phyloP scores from a whole-genome alignment of 2,329 filamentous ascomycete species.

The Alternaria metachromatica region DNA sequence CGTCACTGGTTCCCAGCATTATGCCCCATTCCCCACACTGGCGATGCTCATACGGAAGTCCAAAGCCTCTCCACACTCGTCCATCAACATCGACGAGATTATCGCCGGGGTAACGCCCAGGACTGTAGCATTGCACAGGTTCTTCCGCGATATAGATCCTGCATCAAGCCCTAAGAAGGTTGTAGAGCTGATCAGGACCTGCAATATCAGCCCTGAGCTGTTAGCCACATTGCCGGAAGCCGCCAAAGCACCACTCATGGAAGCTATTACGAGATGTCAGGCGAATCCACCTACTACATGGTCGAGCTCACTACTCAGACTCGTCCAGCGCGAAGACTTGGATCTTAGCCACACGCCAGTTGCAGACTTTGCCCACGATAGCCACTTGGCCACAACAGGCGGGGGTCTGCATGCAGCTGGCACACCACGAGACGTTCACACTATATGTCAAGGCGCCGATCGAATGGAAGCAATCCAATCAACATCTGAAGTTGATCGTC shows the following conservation, averaged over 20 bases:
- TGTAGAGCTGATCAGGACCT: conserved; percentile 75
- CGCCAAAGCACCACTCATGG: conserved; percentile 78
- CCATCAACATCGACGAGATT: conserved; percentile 45
- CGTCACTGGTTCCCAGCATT: conserved; percentile 38
- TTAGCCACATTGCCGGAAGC: conserved; percentile 87
- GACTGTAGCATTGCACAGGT: conserved; percentile 71
- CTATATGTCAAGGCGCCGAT: conserved; percentile 74
- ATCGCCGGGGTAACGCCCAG: conserved; percentile 51
- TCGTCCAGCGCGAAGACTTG: conserved; percentile 84
- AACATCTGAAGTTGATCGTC: conserved; percentile 79
- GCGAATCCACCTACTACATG: conserved; percentile 80
- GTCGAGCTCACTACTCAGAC: conserved; percentile 71
- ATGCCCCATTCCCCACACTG: conserved; percentile 46
- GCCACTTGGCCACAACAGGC: conserved; percentile 26
- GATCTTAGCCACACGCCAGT: conserved; percentile 49
- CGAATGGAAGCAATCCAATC: conserved; percentile 73
- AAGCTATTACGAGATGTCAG: conserved; percentile 85
- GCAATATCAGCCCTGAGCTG: conserved; percentile 69
- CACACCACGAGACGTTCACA: conserved; percentile 70
- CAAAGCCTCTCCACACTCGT: conserved; percentile 47
- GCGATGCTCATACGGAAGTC: conserved; percentile 47
- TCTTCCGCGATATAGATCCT: conserved; percentile 62
- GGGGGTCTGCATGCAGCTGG: conserved; percentile 18
- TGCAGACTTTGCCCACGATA: conserved; percentile 31
- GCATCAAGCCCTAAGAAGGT: conserved; percentile 60